These are phyloP conservation scores for Digitaria exilis DNA, from an alignment of 202 grass and related monocot genomes.

Conservation along the genomic window DNA sequence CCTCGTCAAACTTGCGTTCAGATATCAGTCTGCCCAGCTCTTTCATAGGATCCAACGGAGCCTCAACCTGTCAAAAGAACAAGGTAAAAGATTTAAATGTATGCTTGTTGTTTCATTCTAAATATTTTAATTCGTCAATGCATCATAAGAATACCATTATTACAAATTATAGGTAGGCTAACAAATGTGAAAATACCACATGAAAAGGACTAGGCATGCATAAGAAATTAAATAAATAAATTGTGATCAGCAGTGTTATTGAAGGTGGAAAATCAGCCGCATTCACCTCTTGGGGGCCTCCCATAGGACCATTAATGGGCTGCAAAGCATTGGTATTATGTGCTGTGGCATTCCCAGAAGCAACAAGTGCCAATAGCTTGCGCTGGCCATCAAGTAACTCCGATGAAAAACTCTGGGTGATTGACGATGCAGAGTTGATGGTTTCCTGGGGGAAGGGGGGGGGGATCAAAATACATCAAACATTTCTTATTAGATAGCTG, in stretches of 20 bases:
- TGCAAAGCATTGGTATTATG: conserved; percentile 59
- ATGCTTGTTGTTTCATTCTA: background rate
- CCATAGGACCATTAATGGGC: conserved; percentile 67
- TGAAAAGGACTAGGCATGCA: conserved; percentile 10
- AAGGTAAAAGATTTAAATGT: conserved; percentile 5
- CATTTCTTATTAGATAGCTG: conserved; percentile 1
- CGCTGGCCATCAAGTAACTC: conserved; percentile 89
- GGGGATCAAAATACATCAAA: background rate
- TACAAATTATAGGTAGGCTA: background rate
- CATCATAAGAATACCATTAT: background rate
- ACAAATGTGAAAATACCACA: conserved; percentile 14
- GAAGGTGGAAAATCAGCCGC: conserved; percentile 8
- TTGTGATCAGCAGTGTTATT: background rate
- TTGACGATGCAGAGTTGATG: conserved; percentile 80
- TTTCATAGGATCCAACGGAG: conserved; percentile 80
- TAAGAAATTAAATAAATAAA: conserved; percentile 13
- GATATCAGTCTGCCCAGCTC: conserved; percentile 79
- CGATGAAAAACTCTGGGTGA: conserved; percentile 76
- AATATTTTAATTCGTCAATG: background rate
- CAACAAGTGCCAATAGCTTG: conserved; percentile 75
- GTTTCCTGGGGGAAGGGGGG: conserved; percentile 73
- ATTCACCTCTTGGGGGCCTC: conserved; percentile 62
- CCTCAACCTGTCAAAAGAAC: conserved; percentile 63
- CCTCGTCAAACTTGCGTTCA: conserved; percentile 88
- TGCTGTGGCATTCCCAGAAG: conserved; percentile 63